Percentiles rank a stretch among this genome's conserved stretches.
Evolutionary conservation across 306 rosid genomes (phyloP).

Genomic region (Lablab purpureus): DNA sequence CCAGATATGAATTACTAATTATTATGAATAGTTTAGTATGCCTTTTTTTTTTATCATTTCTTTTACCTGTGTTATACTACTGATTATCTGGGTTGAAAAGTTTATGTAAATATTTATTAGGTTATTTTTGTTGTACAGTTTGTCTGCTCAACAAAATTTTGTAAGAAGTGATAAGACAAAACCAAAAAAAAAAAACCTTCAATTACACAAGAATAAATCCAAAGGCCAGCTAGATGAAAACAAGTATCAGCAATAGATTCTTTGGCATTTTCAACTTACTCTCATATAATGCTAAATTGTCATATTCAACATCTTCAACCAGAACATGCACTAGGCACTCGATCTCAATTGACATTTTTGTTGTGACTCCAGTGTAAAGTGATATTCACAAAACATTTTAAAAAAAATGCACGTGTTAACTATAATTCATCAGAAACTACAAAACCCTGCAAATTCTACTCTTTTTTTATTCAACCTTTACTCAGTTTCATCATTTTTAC

Average conservation of each 20-base stretch:
- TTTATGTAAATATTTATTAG: background rate
- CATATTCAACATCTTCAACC: background rate
- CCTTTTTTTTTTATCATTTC: background rate
- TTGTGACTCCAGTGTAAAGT: background rate
- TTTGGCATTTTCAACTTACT: background rate
- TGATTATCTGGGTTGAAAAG: background rate
- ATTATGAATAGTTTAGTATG: background rate
- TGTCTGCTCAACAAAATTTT: background rate
- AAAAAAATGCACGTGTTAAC: too few relatives aligned
- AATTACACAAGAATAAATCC: background rate
- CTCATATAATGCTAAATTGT: background rate
- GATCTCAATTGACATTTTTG: background rate
- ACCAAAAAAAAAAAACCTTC: background rate
- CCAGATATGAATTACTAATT: background rate
- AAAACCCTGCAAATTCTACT: background rate
- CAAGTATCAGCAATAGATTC: background rate
- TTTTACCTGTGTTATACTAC: background rate
- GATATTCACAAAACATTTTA: background rate
- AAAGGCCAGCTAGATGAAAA: background rate
- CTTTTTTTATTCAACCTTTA: too few relatives aligned
- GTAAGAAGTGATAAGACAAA: background rate
- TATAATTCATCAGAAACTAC: too few relatives aligned
- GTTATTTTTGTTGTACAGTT: background rate
- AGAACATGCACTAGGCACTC: background rate
- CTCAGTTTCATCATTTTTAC: too few relatives aligned